Base-by-base conservation (phyloP, 306 rosid genomes). In the Cicer chorassanicum region DNA sequence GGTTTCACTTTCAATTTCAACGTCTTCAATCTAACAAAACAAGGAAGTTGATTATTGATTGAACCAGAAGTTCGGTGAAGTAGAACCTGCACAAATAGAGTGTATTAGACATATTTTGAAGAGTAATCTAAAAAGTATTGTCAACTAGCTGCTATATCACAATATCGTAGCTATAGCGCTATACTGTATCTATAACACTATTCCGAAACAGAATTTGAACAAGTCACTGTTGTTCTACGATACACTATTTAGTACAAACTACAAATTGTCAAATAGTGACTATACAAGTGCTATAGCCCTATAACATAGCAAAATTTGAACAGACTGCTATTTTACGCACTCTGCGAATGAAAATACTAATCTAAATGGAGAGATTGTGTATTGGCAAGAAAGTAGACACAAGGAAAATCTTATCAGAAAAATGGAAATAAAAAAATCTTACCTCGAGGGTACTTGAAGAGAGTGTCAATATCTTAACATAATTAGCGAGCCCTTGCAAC, bases 401-500 rank as follows among this genome's bases (percentile, higher is more conserved):
- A 29, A 29, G 36, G 36, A 29, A 29, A 29, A 29, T 29, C 36
- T 29, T 29, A 29, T 29, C 36, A 29, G 4, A 29, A 29, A 29
- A 4, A 29, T 29, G 36, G 36, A 29, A 29, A 29, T 29, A 7
- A 34, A 56, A 45, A 59, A 34, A 77, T 68, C 66, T 70, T 43
- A 49, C 55, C 55, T 3, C 5, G 16, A 77, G 60, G 41, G 81
- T 77, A 12, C 61, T 62, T 5, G 72, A 78, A 14, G 77, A 70
- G 40, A 78, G 72, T 41, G 36, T 65, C 83, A 79, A 16, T n/a
- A 7, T 65, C 70, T 65, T 65, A 10, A 65, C 83, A 79, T 79
- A 50, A 53, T 46, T 53, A 18, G 79, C 74, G 0, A 79, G 54
- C 74, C 34, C 46, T 56, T 56, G 44, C 19, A 79, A 64, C 64